Base-by-base conservation (phyloP, 2,329 filamentous ascomycete species). In the Talaromyces sp. region DNA sequence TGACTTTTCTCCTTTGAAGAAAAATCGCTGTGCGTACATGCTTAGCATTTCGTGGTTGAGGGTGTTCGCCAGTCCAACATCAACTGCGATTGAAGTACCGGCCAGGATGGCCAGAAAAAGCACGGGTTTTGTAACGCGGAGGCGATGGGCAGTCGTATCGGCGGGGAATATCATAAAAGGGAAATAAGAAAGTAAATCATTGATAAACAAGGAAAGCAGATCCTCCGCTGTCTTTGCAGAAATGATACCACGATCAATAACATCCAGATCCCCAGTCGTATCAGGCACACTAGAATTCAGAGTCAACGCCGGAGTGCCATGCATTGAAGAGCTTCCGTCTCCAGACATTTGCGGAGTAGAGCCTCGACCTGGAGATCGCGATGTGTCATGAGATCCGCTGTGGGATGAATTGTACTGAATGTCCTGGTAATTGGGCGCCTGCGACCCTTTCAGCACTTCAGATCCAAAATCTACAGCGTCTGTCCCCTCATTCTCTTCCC, bases 41-140 rank as follows among this genome's bases (percentile, higher is more conserved):
- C 72, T 73, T 60, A 81, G 72, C 37, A 81, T 68, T 63, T 82
- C 79, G 39, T 75, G 75, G 55, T 79, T 79, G 37, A 82, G 69
- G 25, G 67, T 64, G 7, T 69, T 70, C 39, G 78, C 77, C 4
- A 81, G 63, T 2, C 70, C 67, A 5, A 65, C 58, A 81, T 75
- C 22, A 19, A 78, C 76, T 62, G 86, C 82, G 9, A 82, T 83
- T 4, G 85, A 81, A 5, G 86, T 81, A 8, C 83, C 84, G 0
- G 86, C 82, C 72, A 91, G 82, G 65, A 91, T 77, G 31, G 88
- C 80, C n/a, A 89, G 77, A 66, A 91, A 91, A 8, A 91, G 76
- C 2, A 83, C 78, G 1, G 88, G 88, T 66, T 83, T 86, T 37
- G 66, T 64, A 19, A 63, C 63, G 54, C 70, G 69, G 53, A 73